Evolutionary conservation across 2,329 filamentous ascomycete genomes (phyloP), one percentile per base, ranked within the genome.

Genomic region (Fusarium drepaniforme): DNA sequence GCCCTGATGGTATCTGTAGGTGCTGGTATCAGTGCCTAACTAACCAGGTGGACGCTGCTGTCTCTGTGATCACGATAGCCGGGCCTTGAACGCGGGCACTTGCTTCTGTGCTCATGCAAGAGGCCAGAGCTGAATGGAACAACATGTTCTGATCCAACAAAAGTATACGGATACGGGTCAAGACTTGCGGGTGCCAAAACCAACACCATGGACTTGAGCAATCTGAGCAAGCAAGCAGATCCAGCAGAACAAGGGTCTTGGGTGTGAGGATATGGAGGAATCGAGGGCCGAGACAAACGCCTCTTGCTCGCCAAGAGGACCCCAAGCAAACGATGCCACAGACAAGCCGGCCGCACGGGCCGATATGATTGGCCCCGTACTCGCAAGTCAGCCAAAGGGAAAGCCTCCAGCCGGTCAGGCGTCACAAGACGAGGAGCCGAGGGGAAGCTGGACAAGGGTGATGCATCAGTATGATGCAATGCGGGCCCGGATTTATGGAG

Each of bases 391-490:
- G 65, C 71, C 71, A 75, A 69, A 64, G 66, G 64, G 40, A 58
- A 71, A 64, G 67, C 59, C 70, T 67, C 67, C 49, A 75, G 61
- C 77, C 44, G 68, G 72, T 68, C 62, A 71, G 71, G 70, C 73
- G 73, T 79, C 77, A 79, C 77, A 78, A 79, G 77, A 79, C 76
- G 66, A 38, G 51, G 58, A 63, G 56, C 56, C 61, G 62, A 75
- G 51, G 67, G 62, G 61, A 74, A 56, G 51, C 63, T 66, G 62
- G 57, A 49, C 69, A 74, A 66, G 75, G 75, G 64, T 75, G 59
- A 46, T 76, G 67, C 76, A 79, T 79, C 77, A 79, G 68, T 53
- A 73, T 79, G 77, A 79, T 79, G 77, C 76, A 79, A 79, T 78
- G 60, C 57, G 56, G 58, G 57, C 65, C 70, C 75, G 62, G 58